These are phyloP conservation scores for Endocladia muricata DNA, from an alignment of 31 red algal species.

Conservation along the genomic window DNA sequence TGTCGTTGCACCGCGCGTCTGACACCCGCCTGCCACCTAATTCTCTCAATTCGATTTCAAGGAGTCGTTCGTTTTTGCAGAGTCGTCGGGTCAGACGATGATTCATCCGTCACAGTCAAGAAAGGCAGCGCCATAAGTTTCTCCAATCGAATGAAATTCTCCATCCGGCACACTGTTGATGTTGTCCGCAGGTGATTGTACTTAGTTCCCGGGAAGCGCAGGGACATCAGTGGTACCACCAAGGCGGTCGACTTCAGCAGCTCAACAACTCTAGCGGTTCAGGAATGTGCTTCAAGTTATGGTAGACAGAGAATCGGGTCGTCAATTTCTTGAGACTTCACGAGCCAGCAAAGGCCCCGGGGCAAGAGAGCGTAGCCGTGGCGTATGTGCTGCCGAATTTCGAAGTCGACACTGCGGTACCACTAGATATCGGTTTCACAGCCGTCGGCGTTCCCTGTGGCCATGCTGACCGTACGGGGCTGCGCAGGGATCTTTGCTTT, in stretches of 20 bases:
- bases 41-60: neutral
- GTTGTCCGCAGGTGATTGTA: neutral
- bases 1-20: neutral
- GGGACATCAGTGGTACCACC: neutral
- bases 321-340: neutral
- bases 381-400: neutral
- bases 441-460: neutral
- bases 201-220: neutral
- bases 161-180: neutral
- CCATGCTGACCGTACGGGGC: neutral
- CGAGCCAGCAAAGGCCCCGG: slow-evolving; percentile 1
- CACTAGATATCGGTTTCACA: neutral
- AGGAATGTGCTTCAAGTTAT: neutral
- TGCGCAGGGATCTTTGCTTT: neutral
- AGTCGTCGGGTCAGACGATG: neutral
- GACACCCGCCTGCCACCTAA: neutral
- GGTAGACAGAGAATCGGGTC: neutral
- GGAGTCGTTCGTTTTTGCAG: neutral
- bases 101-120: neutral
- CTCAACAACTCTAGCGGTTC: neutral
- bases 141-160: neutral
- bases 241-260: neutral
- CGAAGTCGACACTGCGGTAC: neutral
- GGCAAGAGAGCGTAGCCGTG: neutral
- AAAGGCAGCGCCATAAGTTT: neutral